Evolutionary conservation across 805 yeast genomes (phyloP).

Genomic region (Metschnikowia bowlesiae): DNA sequence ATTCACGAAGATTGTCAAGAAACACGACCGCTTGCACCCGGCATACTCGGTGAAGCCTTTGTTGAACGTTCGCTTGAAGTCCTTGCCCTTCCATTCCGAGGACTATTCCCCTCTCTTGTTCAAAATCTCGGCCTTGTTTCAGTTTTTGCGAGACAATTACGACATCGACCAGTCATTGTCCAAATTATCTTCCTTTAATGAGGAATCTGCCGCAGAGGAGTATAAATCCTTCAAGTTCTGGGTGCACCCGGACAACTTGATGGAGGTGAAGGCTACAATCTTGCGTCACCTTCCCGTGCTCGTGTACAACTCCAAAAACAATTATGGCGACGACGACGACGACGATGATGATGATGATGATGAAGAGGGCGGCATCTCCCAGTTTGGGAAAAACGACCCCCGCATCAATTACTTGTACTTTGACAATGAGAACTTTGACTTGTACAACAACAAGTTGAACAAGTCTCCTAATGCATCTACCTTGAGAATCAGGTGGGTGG

Average conservation of each 20-base stretch:
- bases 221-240: slow-evolving; percentile 80
- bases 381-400: slow-evolving; percentile 43
- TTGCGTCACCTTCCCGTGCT: slow-evolving; percentile 90
- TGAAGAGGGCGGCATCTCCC: slow-evolving; percentile 20
- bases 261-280: slow-evolving; percentile 96
- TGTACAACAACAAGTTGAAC: slow-evolving; percentile 79
- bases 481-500: slow-evolving; percentile 86
- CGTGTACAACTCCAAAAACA: slow-evolving; percentile 54
- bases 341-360: slow-evolving; percentile 44
- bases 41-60: slow-evolving; percentile 87
- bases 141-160: slow-evolving; percentile 73
- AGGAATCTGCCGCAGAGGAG: slow-evolving; percentile 31
- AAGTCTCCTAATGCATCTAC: slow-evolving; percentile 70
- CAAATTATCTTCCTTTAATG: slow-evolving; percentile 46
- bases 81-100: slow-evolving; percentile 88
- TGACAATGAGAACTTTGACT: slow-evolving; percentile 76
- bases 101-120: slow-evolving; percentile 89
- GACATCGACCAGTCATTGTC: slow-evolving; percentile 46
- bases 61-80: slow-evolving; percentile 79
- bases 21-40: slow-evolving; percentile 89
- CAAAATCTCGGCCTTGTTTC: slow-evolving; percentile 76
- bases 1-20: slow-evolving; percentile 88
- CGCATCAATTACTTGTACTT: slow-evolving; percentile 82
- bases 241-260: slow-evolving; percentile 93
- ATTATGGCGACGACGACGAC: slow-evolving; percentile 45